phyloP scores from a whole-genome alignment of 2,329 filamentous ascomycete genomes.

The Apiospora arundinis region DNA sequence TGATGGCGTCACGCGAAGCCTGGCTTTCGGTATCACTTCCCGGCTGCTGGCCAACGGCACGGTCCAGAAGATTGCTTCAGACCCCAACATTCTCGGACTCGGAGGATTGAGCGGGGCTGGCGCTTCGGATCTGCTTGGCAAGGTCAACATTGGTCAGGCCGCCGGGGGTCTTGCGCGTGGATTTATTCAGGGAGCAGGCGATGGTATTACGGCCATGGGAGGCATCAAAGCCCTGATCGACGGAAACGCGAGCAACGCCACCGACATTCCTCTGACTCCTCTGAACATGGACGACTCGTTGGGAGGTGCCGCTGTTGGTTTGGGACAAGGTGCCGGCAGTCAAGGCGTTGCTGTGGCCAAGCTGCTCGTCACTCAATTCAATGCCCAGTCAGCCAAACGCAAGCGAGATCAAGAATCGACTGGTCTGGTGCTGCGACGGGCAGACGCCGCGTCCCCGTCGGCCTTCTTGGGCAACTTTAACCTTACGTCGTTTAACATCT shows the following conservation, averaged over 20 bases:
- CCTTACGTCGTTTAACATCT: slow-evolving; percentile 33
- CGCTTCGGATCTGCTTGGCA: slow-evolving; percentile 27
- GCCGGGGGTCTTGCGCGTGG: slow-evolving; percentile 45
- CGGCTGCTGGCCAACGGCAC: slow-evolving; percentile 43
- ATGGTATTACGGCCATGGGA: slow-evolving; percentile 41
- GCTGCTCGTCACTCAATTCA: slow-evolving; percentile 36
- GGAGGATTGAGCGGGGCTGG: not conserved
- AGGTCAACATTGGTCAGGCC: slow-evolving; percentile 36
- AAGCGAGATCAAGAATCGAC: slow-evolving; percentile 15
- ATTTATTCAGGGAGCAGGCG: slow-evolving; percentile 42
- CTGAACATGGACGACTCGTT: slow-evolving; percentile 44
- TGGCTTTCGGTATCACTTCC: slow-evolving; percentile 38
- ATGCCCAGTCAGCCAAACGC: not conserved
- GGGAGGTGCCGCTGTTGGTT: slow-evolving; percentile 42
- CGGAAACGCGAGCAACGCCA: slow-evolving; percentile 34
- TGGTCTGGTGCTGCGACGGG: slow-evolving; percentile 20
- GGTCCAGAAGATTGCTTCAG: slow-evolving; percentile 31
- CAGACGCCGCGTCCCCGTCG: not conserved
- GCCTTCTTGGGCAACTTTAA: slow-evolving; percentile 10
- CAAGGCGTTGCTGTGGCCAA: slow-evolving; percentile 41
- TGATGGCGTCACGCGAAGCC: slow-evolving; percentile 34
- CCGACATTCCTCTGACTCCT: slow-evolving; percentile 32
- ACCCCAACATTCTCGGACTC: slow-evolving; percentile 1
- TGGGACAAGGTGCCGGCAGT: slow-evolving; percentile 43
- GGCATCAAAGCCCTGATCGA: slow-evolving; percentile 41